Conservation (phyloP, 163 green algal species). For the Prototheca cutis region DNA sequence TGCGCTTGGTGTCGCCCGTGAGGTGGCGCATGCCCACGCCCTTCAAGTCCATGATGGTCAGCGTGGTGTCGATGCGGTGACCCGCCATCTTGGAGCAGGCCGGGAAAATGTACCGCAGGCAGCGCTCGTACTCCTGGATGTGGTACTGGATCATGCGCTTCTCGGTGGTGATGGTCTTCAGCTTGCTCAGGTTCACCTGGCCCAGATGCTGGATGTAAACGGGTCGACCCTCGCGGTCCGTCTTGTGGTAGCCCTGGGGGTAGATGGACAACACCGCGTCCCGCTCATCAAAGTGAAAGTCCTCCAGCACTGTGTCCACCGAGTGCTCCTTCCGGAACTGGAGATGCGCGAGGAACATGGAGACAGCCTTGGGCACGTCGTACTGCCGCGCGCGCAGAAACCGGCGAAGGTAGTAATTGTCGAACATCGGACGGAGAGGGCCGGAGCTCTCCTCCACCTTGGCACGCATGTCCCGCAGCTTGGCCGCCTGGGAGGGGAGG, state of each 20-base stretch:
- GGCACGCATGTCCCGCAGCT: not conserved
- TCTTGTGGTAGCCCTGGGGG: slow-evolving; percentile 84
- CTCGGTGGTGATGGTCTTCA: slow-evolving; percentile 71
- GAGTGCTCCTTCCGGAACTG: slow-evolving; percentile 61
- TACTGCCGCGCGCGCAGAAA: slow-evolving; percentile 82
- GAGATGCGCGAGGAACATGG: slow-evolving; percentile 73
- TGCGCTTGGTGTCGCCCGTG: slow-evolving; percentile 62
- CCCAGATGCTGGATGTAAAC: slow-evolving; percentile 87
- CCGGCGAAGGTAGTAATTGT: slow-evolving; percentile 67
- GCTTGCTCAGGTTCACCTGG: slow-evolving; percentile 62
- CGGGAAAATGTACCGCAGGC: slow-evolving; percentile 71
- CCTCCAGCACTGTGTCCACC: slow-evolving; percentile 64
- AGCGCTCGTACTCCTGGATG: slow-evolving; percentile 85
- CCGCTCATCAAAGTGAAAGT: slow-evolving; percentile 78
- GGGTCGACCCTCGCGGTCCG: slow-evolving; percentile 62
- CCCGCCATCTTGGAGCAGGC: slow-evolving; percentile 58
- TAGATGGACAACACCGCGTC: slow-evolving; percentile 76
- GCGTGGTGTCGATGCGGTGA: slow-evolving; percentile 66
- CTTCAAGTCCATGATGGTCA: slow-evolving; percentile 86
- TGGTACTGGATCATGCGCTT: slow-evolving; percentile 88
- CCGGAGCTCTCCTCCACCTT: slow-evolving; percentile 7
- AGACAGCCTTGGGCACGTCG: slow-evolving; percentile 55
- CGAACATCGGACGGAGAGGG: slow-evolving; percentile 17
- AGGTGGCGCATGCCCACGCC: slow-evolving; percentile 71
- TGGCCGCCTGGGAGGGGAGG: not conserved